Evolutionary conservation across 1,284 basidiomycete genomes (phyloP).

Genomic region (Microbotryum saponariae): DNA sequence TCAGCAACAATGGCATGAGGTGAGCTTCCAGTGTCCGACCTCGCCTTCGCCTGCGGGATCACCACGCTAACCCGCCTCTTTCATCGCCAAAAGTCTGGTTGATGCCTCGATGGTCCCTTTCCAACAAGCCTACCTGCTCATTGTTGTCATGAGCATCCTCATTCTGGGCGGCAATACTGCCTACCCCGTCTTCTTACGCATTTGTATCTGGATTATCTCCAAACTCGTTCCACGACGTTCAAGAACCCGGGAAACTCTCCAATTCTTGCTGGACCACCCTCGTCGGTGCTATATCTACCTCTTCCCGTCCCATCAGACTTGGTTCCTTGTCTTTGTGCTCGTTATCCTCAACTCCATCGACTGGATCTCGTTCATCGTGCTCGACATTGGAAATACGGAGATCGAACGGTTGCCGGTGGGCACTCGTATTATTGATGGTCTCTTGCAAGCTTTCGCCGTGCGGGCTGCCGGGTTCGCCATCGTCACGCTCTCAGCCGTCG

Average conservation of each 20-base stretch:
- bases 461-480: slow-evolving; percentile 81
- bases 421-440: slow-evolving; percentile 37
- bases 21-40: slow-evolving; percentile 4
- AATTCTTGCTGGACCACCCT: slow-evolving; percentile 93
- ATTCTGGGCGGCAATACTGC: slow-evolving; percentile 87
- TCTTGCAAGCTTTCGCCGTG: slow-evolving; percentile 53
- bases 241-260: slow-evolving; percentile 66
- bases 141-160: slow-evolving; percentile 54
- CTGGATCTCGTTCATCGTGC: slow-evolving; percentile 78
- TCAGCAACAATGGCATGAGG: slow-evolving; percentile 73
- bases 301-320: slow-evolving; percentile 91
- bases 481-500: slow-evolving; percentile 60
- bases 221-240: slow-evolving; percentile 57
- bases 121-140: slow-evolving; percentile 73
- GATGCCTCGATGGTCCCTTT: slow-evolving; percentile 85
- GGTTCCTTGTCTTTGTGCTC: slow-evolving; percentile 70
- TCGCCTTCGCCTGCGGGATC: not conserved
- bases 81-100: slow-evolving; percentile 48
- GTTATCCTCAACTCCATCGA: slow-evolving; percentile 64
- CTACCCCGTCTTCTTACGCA: slow-evolving; percentile 52
- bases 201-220: slow-evolving; percentile 56
- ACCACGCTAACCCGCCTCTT: not conserved
- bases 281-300: slow-evolving; percentile 86
- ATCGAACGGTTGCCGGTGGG: slow-evolving; percentile 65
- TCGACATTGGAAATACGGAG: slow-evolving; percentile 72